Conservation (phyloP, 2,329 filamentous ascomycete species). For the Cercospora sesami region DNA sequence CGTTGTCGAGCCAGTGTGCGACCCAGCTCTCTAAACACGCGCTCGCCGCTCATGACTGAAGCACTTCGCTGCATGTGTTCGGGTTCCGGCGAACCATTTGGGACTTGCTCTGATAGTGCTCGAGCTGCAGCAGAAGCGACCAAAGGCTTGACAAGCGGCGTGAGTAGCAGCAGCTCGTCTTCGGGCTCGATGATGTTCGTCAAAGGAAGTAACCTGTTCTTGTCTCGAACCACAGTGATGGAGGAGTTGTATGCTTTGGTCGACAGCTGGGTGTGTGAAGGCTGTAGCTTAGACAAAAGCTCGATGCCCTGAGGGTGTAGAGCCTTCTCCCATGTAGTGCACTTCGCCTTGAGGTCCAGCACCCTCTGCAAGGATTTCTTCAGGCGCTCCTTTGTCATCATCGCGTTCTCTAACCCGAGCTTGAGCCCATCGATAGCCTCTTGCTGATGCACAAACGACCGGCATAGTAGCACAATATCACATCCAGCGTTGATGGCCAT, state of each 20-base stretch:
- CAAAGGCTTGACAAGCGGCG: constrained; percentile 86
- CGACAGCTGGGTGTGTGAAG: constrained; percentile 77
- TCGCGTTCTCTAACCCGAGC: constrained; percentile 84
- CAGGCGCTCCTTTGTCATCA: constrained; percentile 78
- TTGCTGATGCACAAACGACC: constrained; percentile 82
- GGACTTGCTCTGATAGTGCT: constrained; percentile 63
- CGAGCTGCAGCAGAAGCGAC: constrained; percentile 83
- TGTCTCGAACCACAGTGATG: constrained; percentile 89
- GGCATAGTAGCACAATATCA: constrained; percentile 84
- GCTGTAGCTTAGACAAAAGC: constrained; percentile 76
- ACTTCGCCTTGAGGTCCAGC: constrained; percentile 76
- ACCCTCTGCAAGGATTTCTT: constrained; percentile 77
- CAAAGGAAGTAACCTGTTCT: constrained; percentile 78
- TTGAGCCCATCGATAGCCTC: constrained; percentile 90
- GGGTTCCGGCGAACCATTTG: constrained; percentile 57
- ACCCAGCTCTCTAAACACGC: constrained; percentile 86
- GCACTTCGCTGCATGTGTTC: constrained; percentile 58
- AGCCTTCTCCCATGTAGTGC: constrained; percentile 87
- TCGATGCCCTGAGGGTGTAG: constrained; percentile 80
- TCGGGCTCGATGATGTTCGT: constrained; percentile 77
- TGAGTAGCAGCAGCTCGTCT: constrained; percentile 86
- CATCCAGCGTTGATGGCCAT: constrained; percentile 98
- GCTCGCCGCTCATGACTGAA: constrained; percentile 84
- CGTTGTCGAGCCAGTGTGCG: constrained; percentile 81
- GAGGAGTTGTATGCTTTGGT: constrained; percentile 86